Base-by-base conservation (phyloP, 495 filamentous ascomycete species). In the Niebla homalea region DNA sequence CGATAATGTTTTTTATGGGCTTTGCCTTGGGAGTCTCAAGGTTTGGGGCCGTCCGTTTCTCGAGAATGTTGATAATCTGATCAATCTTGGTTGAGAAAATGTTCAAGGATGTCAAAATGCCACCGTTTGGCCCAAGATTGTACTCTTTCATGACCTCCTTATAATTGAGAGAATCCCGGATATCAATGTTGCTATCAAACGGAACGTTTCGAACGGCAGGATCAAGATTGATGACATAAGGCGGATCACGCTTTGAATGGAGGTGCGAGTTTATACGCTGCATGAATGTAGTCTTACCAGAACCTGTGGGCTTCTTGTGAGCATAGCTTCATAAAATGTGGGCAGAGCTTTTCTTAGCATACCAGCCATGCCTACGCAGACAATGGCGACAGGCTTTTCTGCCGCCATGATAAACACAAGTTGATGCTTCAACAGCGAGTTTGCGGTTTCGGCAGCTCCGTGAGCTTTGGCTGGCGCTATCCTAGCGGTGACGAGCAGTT, bases 91-190 rank as follows among this genome's bases (percentile, higher is more conserved):
- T 98, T 12, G 89, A 84, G 67, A 97, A 98, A 16, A 98, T 79
- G 60, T 98, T 98, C 25, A 98, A 67, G 2, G 85, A 92, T 4
- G 92, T 99, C 56, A 97, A 71, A 57, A 99, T 97, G n/a, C 89
- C 92, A 32, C 92, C 92, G 70, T 98, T 98, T 4, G 92, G 92
- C 0, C 92, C 92, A 0, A 99, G 79, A 60, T 95, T 95, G 74
- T 97, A 97, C 62, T 95, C 86, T 65, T 86, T 87, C 92, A 99
- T 99, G 54, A 99, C 92, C 66, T 99, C 90, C 65, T 94, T 93
- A 75, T 99, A 99, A 70, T 99, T 94, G 61, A 99, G 87, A 23
- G 83, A 89, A 67, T 99, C 93, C 51, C 93, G 87, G 59, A 99
- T 99, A 66, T 99, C 92, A 71, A 99, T 96, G 67, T 99, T 97